These are phyloP conservation scores for Ogataea sp. DNA, from an alignment of 805 yeast species.

Conservation along the genomic window DNA sequence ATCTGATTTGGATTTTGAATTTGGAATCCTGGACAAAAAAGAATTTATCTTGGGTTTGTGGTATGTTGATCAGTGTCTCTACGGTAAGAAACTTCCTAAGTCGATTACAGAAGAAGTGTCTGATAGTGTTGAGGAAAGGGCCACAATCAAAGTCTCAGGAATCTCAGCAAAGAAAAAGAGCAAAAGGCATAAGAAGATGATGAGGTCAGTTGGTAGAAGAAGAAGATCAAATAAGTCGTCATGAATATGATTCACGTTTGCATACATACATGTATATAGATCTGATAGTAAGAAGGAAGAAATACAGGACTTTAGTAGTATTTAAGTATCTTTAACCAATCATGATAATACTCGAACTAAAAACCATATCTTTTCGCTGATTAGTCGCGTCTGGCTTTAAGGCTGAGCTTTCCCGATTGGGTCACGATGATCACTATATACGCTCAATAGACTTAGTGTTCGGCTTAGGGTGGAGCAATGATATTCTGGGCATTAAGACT, in stretches of 20 bases:
- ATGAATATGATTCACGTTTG: neutral
- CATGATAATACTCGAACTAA: too few species aligned
- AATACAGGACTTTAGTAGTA: too few species aligned
- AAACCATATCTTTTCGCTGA: too few species aligned
- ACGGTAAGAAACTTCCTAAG: conserved; percentile 84
- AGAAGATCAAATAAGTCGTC: neutral
- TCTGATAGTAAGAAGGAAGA: too few species aligned
- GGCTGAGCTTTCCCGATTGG: too few species aligned
- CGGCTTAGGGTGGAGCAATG: too few species aligned
- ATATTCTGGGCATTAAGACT: too few species aligned
- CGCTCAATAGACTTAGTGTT: too few species aligned
- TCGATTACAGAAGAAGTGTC: conserved; percentile 62
- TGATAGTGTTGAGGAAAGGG: conserved; percentile 55
- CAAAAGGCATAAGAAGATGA: conserved; percentile 12
- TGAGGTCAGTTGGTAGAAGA: conserved; percentile 11
- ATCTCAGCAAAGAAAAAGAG: conserved; percentile 1
- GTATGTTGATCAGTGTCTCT: conserved; percentile 92
- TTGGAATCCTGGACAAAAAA: conserved; percentile 69
- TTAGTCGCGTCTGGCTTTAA: too few species aligned
- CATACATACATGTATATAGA: too few species aligned
- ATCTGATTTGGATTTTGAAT: conserved; percentile 50
- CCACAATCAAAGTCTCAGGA: conserved; percentile 8
- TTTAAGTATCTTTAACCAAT: too few species aligned
- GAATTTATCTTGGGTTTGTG: conserved; percentile 96
- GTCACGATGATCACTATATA: too few species aligned